Base-by-base conservation (phyloP, 805 yeast genomes). In the Sugiyamaella valdiviana region DNA sequence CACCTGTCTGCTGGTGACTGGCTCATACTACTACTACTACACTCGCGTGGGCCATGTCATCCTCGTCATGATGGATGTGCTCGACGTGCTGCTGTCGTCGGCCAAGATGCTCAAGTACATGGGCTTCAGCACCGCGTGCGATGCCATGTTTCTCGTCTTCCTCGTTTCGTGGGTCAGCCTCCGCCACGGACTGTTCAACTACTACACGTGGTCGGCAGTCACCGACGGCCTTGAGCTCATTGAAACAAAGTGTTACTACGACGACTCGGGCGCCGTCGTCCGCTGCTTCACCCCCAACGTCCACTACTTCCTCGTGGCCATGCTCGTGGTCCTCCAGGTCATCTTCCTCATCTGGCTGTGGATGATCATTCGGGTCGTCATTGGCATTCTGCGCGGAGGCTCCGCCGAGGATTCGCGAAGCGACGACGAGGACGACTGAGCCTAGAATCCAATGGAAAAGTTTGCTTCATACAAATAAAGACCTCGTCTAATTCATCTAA, bases 321-420 rank as follows among this genome's bases (percentile, higher is more conserved):
- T 88, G 52, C 70, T 89, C 40, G 76, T 77, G 7, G 79, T 82
- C 0, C 71, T 88, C 50, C 95, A 89, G 62, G 58, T 77, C 4
- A 66, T 89, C 35, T 77, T 80, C 29, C 49, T 80, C 15, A 62
- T 84, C 45, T 88, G 96, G 96, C 73, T 88, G 75, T 78, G 70
- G 60, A 72, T 84, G 68, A 88, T 89, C 50, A 52, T 76, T 10
- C 80, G 77, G 56, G 95, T 88, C 21, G 87, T 85, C 9, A 63
- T 73, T 48, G 80, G 76, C 62, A 91, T 88, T 20, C 53, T 87
- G 21, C 70, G 75, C 6, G 96, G 96, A 3, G 72, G 67, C 19
- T 79, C 80, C 32, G 96, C 96, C 1, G 95, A 86, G 57, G 96
- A 89, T 63, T 82, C 83, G 26, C 78, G 96, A 66, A 82, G 91